Evolutionary conservation across 2,329 filamentous ascomycete genomes (phyloP), one percentile per base, ranked within the genome.

Genomic region (Paracamarosporium sp.): DNA sequence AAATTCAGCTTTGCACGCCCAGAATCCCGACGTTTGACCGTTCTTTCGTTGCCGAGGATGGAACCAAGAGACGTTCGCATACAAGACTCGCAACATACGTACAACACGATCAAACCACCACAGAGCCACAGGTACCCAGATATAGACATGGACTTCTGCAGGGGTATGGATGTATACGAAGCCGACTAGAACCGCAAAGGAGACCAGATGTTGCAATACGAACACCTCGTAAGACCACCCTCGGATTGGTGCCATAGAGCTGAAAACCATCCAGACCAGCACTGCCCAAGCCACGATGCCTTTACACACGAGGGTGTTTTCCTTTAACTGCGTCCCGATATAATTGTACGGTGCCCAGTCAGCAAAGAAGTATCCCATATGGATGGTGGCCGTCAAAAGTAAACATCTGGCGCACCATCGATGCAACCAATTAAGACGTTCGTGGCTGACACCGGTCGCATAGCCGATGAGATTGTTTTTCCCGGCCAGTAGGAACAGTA

Each of bases 391-490:
- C 0, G 87, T 90, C 15, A 91, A 77, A 33, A 91, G 83, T 77
- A 91, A 85, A 54, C 87, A 89, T 57, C 89, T 83, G 3, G 86
- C 87, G 9, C 88, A 85, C 89, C 89, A 92, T 59, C 89, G 83
- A 67, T 92, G 89, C 51, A 91, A 75, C 89, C 89, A 91, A 71
- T 90, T 91, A 56, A 91, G 78, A 8, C 87, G 82, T 75, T 91
- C 89, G 67, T 91, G 86, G 59, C 87, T 87, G 9, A 84, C 82
- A 11, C 88, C 89, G 4, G 84, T 81, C 24, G 91, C 75, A 52
- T 82, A 79, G 1, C 85, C 87, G n/a, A 91, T 76, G 20, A 86
- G 76, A 62, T 85, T 87, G 56, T 82, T 81, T 70, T 85, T 85
- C 9, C 83, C 82, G 1, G 83, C 79, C 33, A 86, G 78, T 11